A percentile compares a stretch with the other conserved stretches of the same genome.
These are phyloP conservation scores for Protoeuglena noctilucae DNA, from an alignment of 139 green algal genomes.

Conservation along the genomic window DNA sequence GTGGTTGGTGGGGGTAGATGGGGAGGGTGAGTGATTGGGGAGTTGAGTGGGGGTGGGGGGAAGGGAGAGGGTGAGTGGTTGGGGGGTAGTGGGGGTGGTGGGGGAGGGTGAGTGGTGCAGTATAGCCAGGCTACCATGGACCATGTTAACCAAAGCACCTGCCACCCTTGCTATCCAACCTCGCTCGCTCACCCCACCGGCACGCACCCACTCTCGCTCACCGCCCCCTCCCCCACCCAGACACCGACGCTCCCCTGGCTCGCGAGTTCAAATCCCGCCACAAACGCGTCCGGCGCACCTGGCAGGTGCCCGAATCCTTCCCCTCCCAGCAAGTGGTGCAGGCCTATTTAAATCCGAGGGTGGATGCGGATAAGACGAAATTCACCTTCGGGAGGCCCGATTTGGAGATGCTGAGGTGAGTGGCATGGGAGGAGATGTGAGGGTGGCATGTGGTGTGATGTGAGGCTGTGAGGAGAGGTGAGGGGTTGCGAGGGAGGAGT, in stretches of 20 bases:
- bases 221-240: too few species aligned
- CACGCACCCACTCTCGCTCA: too few species aligned
- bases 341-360: conserved; percentile 17
- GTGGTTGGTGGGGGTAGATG: neutral
- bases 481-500: neutral
- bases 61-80: too few species aligned
- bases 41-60: too few species aligned
- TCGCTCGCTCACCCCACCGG: too few species aligned
- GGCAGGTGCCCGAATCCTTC: conserved; percentile 59
- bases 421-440: neutral
- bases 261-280: conserved; percentile 49
- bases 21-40: too few species aligned
- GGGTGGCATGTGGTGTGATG: neutral
- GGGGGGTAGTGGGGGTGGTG: too few species aligned
- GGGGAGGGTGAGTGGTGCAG: too few species aligned
- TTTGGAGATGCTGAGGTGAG: conserved; percentile 44
- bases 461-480: neutral
- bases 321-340: conserved; percentile 39
- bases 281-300: conserved; percentile 30
- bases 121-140: too few species aligned
- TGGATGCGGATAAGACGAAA: conserved; percentile 23
- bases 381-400: conserved; percentile 59
- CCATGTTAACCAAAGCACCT: too few species aligned
- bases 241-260: conserved; percentile 10
- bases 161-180: too few species aligned